Conservation (phyloP, 345 rosid species). For the Arabidopsis suecica region DNA sequence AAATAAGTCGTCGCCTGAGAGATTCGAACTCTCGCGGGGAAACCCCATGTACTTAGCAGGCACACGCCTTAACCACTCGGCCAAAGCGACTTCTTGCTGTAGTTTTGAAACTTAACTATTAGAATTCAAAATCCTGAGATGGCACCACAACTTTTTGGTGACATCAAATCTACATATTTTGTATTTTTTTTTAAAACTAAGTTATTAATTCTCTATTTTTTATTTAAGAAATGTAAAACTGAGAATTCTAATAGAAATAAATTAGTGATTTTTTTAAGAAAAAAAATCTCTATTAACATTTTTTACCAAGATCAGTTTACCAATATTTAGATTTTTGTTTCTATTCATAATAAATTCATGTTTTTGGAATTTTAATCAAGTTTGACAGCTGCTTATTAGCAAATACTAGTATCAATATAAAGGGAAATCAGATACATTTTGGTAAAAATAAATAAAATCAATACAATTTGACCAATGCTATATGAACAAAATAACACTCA, state of each 20-base stretch:
- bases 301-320: too few species aligned
- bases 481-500: background rate
- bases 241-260: too few species aligned
- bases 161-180: too few species aligned
- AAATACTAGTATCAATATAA: background rate
- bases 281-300: too few species aligned
- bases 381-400: background rate
- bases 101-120: too few species aligned
- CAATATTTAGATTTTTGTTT: background rate
- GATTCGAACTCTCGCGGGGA: constrained; percentile 82
- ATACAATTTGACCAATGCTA: background rate
- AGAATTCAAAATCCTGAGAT: too few species aligned
- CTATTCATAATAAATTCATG: background rate
- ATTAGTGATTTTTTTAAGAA: too few species aligned
- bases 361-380: background rate
- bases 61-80: constrained; percentile 76
- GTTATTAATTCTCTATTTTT: too few species aligned
- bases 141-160: too few species aligned
- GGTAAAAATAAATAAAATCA: background rate
- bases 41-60: constrained; percentile 73
- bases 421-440: background rate
- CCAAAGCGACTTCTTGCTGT: constrained; percentile 49
- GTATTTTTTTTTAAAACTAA: too few species aligned
- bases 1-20: constrained; percentile 61
- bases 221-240: too few species aligned